Percentiles rank a stretch among this genome's conserved stretches.
Evolutionary conservation across 2,329 filamentous ascomycete species (phyloP).

Genomic region (Hymenoscyphus scutula): DNA sequence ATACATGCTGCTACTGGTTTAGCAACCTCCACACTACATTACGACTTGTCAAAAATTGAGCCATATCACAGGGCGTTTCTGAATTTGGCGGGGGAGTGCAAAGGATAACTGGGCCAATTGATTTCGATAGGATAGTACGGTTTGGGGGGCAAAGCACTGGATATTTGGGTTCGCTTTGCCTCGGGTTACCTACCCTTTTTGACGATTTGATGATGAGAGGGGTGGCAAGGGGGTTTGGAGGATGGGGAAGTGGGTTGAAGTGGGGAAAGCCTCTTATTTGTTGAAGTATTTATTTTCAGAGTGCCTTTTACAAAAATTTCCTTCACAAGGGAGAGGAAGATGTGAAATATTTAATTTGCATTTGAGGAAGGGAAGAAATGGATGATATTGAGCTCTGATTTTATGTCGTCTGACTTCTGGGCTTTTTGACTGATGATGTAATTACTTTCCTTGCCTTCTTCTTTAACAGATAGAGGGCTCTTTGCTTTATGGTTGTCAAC

Average conservation of each 20-base stretch:
- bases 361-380: not conserved
- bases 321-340: not conserved
- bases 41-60: not conserved
- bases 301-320: not conserved
- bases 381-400: not conserved
- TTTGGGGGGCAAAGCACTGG: not conserved
- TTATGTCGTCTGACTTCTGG: not conserved
- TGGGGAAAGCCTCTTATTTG: not conserved
- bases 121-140: not conserved
- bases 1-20: conserved; percentile 3
- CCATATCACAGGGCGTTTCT: not conserved
- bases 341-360: not conserved
- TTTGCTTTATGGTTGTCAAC: not conserved
- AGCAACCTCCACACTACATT: not conserved
- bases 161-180: conserved; percentile 4
- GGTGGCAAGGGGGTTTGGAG: not conserved
- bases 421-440: not conserved
- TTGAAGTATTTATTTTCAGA: not conserved
- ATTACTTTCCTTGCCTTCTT: not conserved
- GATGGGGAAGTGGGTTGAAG: not conserved
- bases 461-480: not conserved
- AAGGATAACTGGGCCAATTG: not conserved
- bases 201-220: not conserved
- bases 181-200: not conserved
- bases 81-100: not conserved